These are phyloP conservation scores for Lipomyces lipofer DNA, from an alignment of 805 yeast genomes.

Conservation along the genomic window DNA sequence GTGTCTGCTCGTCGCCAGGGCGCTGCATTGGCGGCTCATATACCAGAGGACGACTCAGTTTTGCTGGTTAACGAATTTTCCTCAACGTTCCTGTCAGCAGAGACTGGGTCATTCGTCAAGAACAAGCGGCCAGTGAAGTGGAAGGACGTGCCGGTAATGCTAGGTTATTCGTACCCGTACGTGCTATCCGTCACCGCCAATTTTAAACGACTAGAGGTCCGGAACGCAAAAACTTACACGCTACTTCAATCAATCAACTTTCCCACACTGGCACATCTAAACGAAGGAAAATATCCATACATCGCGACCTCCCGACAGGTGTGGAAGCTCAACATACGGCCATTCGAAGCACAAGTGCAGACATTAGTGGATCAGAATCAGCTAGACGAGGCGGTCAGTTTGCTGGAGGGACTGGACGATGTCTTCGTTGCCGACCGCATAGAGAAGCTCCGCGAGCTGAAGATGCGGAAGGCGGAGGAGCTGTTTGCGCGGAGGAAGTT, in stretches of 20 bases:
- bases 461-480: conserved; percentile 45
- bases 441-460: conserved; percentile 46
- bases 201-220: conserved; percentile 40
- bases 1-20: conserved; percentile 26
- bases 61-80: conserved; percentile 25
- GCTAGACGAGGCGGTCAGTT: conserved; percentile 48
- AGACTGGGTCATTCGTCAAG: conserved; percentile 11
- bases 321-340: conserved; percentile 35
- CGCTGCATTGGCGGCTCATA: conserved; percentile 18
- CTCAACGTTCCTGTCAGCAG: conserved; percentile 19
- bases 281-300: conserved; percentile 37
- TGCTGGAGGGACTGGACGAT: conserved; percentile 42
- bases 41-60: conserved; percentile 21
- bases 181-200: conserved; percentile 38
- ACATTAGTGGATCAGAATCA: conserved; percentile 38
- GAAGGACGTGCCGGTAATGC: conserved; percentile 35
- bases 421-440: conserved; percentile 38
- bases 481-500: conserved; percentile 40
- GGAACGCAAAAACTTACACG: conserved; percentile 43
- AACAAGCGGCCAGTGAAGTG: conserved; percentile 19
- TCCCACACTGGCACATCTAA: conserved; percentile 31
- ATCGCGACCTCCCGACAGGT: conserved; percentile 38
- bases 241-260: conserved; percentile 42
- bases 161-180: conserved; percentile 46
- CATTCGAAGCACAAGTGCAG: conserved; percentile 41